Percentiles rank a stretch among this genome's conserved stretches.
phyloP scores from a whole-genome alignment of 1,284 basidiomycete species.

The Schizophyllum amplum region DNA sequence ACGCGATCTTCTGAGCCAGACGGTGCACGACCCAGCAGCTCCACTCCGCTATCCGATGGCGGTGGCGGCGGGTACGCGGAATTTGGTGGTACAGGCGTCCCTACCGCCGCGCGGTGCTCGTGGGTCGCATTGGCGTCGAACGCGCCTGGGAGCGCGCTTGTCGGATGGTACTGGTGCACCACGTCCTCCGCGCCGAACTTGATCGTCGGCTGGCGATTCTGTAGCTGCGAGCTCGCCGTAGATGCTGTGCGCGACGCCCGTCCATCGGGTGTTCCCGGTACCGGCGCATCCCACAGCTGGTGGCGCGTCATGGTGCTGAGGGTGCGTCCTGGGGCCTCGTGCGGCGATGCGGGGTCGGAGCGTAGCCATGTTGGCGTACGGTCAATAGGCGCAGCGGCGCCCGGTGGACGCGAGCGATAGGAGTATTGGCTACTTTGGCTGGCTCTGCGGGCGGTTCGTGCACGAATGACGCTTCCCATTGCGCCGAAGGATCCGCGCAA shows the following conservation, averaged over 20 bases:
- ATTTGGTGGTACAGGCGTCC: constrained; percentile 15
- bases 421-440: constrained; percentile 47
- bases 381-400: constrained; percentile 30
- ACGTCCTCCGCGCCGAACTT: constrained; percentile 68
- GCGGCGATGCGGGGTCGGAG: constrained; percentile 19
- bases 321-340: constrained; percentile 18
- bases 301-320: constrained; percentile 52
- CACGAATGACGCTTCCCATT: constrained; percentile 84
- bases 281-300: constrained; percentile 73
- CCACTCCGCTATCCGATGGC: background rate
- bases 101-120: constrained; percentile 36
- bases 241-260: constrained; percentile 22
- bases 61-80: background rate
- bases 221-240: constrained; percentile 22
- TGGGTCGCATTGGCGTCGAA: constrained; percentile 45
- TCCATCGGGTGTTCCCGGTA: constrained; percentile 30
- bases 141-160: constrained; percentile 34
- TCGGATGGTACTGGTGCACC: constrained; percentile 60
- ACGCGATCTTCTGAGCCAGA: background rate
- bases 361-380: constrained; percentile 14
- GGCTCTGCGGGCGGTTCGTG: constrained; percentile 55
- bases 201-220: constrained; percentile 51
- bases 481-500: constrained; percentile 86
- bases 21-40: background rate
- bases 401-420: constrained; percentile 24